A percentile compares a stretch with the other conserved stretches of the same genome.
phyloP scores from a whole-genome alignment of 495 filamentous ascomycete genomes.

The Pyrenula massariospora region DNA sequence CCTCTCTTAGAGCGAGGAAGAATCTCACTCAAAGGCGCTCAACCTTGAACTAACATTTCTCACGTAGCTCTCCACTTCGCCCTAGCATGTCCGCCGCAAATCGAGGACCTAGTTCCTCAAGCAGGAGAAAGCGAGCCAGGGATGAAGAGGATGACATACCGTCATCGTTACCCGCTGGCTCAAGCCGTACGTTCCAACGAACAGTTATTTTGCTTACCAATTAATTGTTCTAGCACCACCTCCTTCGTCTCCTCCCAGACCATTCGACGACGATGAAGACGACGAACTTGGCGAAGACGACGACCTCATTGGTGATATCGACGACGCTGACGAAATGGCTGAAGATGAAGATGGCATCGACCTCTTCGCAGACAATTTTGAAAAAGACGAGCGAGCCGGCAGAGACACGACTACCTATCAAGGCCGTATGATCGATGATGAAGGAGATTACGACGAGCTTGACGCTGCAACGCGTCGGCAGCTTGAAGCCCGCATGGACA shows the following conservation, averaged over 20 bases:
- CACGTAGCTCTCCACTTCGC: conserved; percentile 75
- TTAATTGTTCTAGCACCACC: conserved; percentile 14
- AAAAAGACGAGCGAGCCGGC: conserved; percentile 63
- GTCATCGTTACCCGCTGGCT: conserved; percentile 60
- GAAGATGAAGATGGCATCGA: conserved; percentile 93
- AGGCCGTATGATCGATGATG: conserved; percentile 66
- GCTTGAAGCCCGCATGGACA: conserved; percentile 72
- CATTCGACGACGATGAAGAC: conserved; percentile 57
- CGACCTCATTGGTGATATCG: conserved; percentile 68
- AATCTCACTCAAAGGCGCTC: no score
- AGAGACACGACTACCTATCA: conserved; percentile 53
- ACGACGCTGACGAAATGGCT: conserved; percentile 91
- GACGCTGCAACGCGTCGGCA: conserved; percentile 59
- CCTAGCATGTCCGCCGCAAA: conserved; percentile 79
- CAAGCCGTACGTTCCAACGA: conserved; percentile 56
- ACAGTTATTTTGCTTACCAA: conserved; percentile 13
- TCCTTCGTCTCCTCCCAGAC: conserved; percentile 39
- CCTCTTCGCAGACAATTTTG: conserved; percentile 82
- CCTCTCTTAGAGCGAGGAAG: no score
- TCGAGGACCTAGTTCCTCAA: conserved; percentile 49
- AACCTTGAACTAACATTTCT: no score
- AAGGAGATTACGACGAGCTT: conserved; percentile 63
- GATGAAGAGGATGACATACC: conserved; percentile 61
- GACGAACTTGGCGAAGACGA: conserved; percentile 60
- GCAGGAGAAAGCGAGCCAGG: conserved; percentile 70